A percentile compares a stretch with the other conserved stretches of the same genome.
Evolutionary conservation across 2,329 filamentous ascomycete genomes (phyloP).

Genomic region (Pseudogymnoascus sp.): DNA sequence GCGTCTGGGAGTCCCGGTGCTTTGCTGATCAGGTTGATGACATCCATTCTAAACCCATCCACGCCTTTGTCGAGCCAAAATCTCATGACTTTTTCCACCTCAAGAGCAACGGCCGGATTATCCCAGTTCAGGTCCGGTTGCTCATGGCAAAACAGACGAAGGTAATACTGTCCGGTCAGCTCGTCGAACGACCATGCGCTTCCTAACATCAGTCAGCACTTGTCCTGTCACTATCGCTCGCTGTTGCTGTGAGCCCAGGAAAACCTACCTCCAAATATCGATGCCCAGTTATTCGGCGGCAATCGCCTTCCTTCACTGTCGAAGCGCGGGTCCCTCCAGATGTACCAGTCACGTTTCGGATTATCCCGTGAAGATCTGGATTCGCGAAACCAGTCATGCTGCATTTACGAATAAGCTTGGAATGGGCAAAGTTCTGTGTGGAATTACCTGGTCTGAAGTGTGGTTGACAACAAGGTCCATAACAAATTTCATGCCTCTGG

Average conservation of each 20-base stretch:
- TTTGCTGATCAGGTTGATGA: conserved; percentile 62
- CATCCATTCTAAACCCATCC: conserved; percentile 56
- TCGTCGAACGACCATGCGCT: conserved; percentile 50
- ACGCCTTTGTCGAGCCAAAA: conserved; percentile 66
- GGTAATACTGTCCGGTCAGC: conserved; percentile 44
- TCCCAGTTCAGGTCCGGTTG: conserved; percentile 79
- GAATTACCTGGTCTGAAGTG: conserved; percentile 39
- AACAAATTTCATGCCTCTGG: conserved; percentile 54
- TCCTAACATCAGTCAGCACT: conserved; percentile 14
- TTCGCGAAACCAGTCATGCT: conserved; percentile 54
- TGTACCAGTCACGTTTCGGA: conserved; percentile 55
- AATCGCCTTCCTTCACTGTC: conserved; percentile 29
- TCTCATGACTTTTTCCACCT: conserved; percentile 61
- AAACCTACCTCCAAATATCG: conserved; percentile 36
- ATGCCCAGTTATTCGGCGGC: conserved; percentile 40
- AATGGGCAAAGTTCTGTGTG: background rate
- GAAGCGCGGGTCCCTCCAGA: conserved; percentile 45
- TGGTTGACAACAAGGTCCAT: conserved; percentile 67
- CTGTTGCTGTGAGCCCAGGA: conserved; percentile 29
- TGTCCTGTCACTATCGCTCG: conserved; percentile 34
- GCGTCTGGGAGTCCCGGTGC: conserved; percentile 49
- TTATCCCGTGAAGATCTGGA: conserved; percentile 41
- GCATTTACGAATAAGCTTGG: background rate
- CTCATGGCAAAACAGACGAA: conserved; percentile 57
- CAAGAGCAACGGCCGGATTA: conserved; percentile 55